Base-by-base conservation (phyloP, 495 filamentous ascomycete species). In the Pyrenula massariospora region DNA sequence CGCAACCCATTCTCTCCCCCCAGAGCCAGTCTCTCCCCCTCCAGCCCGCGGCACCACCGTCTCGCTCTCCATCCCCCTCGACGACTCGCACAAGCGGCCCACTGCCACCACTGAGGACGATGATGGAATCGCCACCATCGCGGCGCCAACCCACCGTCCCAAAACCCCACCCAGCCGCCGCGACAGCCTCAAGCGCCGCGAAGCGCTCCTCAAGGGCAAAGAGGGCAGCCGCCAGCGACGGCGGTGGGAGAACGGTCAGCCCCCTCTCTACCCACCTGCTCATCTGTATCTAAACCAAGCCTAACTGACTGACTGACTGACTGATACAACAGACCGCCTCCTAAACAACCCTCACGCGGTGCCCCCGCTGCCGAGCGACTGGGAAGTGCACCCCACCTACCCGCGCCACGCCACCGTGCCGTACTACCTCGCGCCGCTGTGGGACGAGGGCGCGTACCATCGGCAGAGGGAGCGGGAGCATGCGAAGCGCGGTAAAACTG, bases 201-300 rank as follows among this genome's bases (percentile, higher is more conserved):
- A 96, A 63, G 84, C 84, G 10, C 62, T 94, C 53, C 72, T 91
- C n/a, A 92, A 88, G 70, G 93, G 92, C 52, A 95, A 91, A 60
- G 89, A 95, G 64, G 93, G 93, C n/a, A 90, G 82, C 58, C 79
- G 92, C 49, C 82, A 91, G 56, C 78, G 93, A 51, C 86, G 89
- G 64, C 78, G 91, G 48, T 96, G 91, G 90, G 93, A 98, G 73
- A 98, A 98, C 68, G 91, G 91, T 95, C 79, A 61, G 74, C 8
- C 50, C 5, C 50, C 20, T 66, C 57, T 59, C 56, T 55, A 24
- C 36, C 21, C 42, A 42, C 50, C 25, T 19, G n/a, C 54, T 22
- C 20, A 25, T 21, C 36, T 21, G 15, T 25, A 24, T 57, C 31
- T 53, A 20, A 53, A 21, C n/a, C 52, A 49, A 20, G 25, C 15